Evolutionary conservation across 257 asterid species (phyloP).

Genomic region (Solanum tarapatanum): DNA sequence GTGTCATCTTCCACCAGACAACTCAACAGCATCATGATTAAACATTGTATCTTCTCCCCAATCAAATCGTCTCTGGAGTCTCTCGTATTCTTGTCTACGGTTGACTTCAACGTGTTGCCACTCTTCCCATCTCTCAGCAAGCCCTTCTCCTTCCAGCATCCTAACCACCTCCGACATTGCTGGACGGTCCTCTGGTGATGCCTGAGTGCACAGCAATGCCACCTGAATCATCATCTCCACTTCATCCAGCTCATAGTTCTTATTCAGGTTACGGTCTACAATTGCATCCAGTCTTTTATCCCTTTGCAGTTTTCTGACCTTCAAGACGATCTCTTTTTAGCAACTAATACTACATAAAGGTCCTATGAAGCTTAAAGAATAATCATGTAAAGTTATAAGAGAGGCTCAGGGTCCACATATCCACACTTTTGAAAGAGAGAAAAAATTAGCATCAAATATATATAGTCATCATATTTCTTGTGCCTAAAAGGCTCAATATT

Average conservation of each 20-base stretch:
- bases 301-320: conserved; percentile 75
- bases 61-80: conserved; percentile 10
- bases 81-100: conserved; percentile 10
- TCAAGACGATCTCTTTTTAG: not conserved
- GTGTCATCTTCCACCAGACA: conserved; percentile 64
- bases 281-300: conserved; percentile 64
- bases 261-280: conserved; percentile 56
- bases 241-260: conserved; percentile 37
- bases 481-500: not conserved
- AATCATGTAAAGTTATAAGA: not conserved
- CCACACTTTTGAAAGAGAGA: not conserved
- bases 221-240: conserved; percentile 94
- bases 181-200: conserved; percentile 79
- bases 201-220: conserved; percentile 76
- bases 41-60: conserved; percentile 70
- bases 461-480: not conserved
- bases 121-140: conserved; percentile 83
- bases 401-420: not conserved
- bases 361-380: not conserved
- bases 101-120: conserved; percentile 69
- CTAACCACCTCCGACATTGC: conserved; percentile 86
- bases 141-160: conserved; percentile 88
- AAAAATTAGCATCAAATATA: not conserved
- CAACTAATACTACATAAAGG: not conserved
- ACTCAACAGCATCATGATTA: conserved; percentile 62